Conservation (phyloP, 306 rosid species). For the Quercus berberidifolia region DNA sequence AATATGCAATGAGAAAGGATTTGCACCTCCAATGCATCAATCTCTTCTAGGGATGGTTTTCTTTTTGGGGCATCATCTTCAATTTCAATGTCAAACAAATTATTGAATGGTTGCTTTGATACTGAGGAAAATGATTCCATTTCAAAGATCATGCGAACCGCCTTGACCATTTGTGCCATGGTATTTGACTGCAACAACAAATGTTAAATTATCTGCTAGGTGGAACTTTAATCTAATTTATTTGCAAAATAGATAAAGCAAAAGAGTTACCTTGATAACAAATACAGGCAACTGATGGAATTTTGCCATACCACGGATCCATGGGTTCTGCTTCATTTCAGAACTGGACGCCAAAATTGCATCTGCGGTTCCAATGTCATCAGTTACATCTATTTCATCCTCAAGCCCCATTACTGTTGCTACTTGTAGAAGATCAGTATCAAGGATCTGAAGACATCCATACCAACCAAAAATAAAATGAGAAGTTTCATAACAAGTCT, state of each 20-base stretch:
- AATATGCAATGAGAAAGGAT: conserved; percentile 16
- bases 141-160: conserved; percentile 80
- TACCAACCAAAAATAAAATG: conserved; percentile 10
- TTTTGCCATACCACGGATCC: conserved; percentile 89
- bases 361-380: conserved; percentile 82
- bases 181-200: conserved; percentile 70
- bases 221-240: conserved; percentile 10
- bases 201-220: conserved; percentile 18
- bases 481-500: neutral
- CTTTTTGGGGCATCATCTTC: conserved; percentile 85
- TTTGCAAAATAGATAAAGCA: conserved; percentile 1
- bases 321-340: conserved; percentile 76
- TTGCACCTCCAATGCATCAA: conserved; percentile 91
- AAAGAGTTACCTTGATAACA: conserved; percentile 73
- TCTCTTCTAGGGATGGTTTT: conserved; percentile 86
- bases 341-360: conserved; percentile 77
- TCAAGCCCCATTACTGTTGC: conserved; percentile 89
- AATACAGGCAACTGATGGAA: conserved; percentile 85
- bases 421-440: conserved; percentile 89
- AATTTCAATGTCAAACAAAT: conserved; percentile 60
- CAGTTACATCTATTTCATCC: conserved; percentile 66
- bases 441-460: conserved; percentile 59
- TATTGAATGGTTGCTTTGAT: conserved; percentile 42
- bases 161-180: conserved; percentile 98
- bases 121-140: conserved; percentile 51